phyloP scores from a whole-genome alignment of 495 filamentous ascomycete genomes.

The Xylaria castorea region DNA sequence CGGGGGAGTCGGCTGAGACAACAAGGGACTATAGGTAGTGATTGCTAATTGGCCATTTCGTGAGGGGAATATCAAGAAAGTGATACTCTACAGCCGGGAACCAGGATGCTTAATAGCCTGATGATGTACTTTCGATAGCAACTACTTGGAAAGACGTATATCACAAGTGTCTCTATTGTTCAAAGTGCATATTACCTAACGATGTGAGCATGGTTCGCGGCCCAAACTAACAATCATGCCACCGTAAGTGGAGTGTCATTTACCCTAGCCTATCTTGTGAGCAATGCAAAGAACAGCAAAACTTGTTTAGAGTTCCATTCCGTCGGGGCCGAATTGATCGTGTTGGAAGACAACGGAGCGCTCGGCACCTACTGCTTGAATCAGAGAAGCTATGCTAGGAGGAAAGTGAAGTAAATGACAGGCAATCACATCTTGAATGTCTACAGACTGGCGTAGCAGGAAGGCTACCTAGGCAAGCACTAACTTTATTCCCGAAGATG shows the following conservation, averaged over 20 bases:
- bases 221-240: neutral
- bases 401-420: neutral
- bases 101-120: conserved; percentile 11
- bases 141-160: neutral
- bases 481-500: neutral
- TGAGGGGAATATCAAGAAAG: conserved; percentile 14
- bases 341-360: neutral
- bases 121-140: conserved; percentile 6
- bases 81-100: neutral
- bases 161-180: neutral
- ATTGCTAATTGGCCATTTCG: conserved; percentile 2
- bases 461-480: neutral
- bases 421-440: neutral
- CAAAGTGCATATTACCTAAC: neutral
- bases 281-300: neutral
- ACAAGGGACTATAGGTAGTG: neutral
- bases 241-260: neutral
- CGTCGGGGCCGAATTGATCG: neutral
- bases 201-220: neutral
- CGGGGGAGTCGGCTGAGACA: neutral
- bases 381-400: neutral
- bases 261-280: neutral
- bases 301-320: conserved; percentile 1
- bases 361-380: neutral
- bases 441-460: neutral